These are phyloP conservation scores for Prunus mume DNA, from an alignment of 306 rosid species.

Conservation along the genomic window DNA sequence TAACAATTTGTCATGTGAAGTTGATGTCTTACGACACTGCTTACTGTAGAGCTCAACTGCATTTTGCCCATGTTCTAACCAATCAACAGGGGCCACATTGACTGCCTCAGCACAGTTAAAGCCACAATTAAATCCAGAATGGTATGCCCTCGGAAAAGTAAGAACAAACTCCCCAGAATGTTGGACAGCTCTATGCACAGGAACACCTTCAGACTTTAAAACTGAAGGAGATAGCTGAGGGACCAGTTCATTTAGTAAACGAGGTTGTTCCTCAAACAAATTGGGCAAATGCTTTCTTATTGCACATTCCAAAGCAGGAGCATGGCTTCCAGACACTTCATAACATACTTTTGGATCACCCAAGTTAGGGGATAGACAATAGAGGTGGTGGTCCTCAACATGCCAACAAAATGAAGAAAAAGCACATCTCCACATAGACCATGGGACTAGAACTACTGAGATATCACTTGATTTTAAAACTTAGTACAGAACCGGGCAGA, in stretches of 20 bases:
- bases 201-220: conserved; percentile 83
- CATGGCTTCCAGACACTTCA: conserved; percentile 83
- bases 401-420: conserved; percentile 99
- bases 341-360: conserved; percentile 97
- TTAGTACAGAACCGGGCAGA: conserved; percentile 78
- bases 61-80: conserved; percentile 86
- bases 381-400: conserved; percentile 97
- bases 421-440: conserved; percentile 98
- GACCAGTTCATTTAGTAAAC: conserved; percentile 93
- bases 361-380: conserved; percentile 86
- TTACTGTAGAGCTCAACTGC: conserved; percentile 84
- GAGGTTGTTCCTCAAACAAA: conserved; percentile 83
- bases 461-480: conserved; percentile 83
- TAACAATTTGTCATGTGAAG: conserved; percentile 85
- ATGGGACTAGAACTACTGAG: conserved; percentile 93
- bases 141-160: conserved; percentile 95
- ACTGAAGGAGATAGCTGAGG: conserved; percentile 94
- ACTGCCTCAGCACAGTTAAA: conserved; percentile 99
- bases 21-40: conserved; percentile 79
- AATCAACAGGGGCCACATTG: conserved; percentile 94
- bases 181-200: conserved; percentile 72
- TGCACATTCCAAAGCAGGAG: conserved; percentile 61
- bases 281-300: conserved; percentile 86
- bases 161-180: conserved; percentile 85
- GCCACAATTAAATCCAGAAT: conserved; percentile 89